phyloP scores from a whole-genome alignment of 345 rosid genomes.

The Cardamine resedifolia region DNA sequence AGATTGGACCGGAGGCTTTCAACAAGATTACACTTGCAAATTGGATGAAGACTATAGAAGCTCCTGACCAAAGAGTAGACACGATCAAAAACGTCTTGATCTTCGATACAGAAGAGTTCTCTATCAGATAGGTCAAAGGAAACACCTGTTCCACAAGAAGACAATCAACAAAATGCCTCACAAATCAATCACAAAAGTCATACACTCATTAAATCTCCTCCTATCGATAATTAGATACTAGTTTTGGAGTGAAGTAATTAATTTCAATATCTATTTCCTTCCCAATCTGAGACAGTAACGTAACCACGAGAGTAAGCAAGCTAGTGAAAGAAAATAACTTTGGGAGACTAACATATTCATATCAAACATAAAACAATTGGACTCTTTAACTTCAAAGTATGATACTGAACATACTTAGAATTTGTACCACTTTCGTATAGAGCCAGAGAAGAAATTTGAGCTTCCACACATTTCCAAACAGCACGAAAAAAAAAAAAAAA shows the following conservation, averaged over 20 bases:
- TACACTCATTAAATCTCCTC: background rate
- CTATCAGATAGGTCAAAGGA: conserved; percentile 92
- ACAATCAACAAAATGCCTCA: conserved; percentile 1
- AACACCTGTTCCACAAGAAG: conserved; percentile 48
- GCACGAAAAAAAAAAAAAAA: too few relatives aligned
- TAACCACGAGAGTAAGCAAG: background rate
- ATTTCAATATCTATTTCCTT: too few relatives aligned
- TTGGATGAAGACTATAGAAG: conserved; percentile 53
- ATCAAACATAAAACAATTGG: background rate
- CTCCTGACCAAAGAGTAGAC: conserved; percentile 65
- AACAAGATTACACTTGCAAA: conserved; percentile 64
- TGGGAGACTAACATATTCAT: background rate
- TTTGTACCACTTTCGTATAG: background rate
- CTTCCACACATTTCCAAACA: background rate
- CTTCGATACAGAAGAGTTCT: conserved; percentile 87
- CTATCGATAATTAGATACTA: background rate
- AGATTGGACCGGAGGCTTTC: conserved; percentile 90
- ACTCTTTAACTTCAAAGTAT: background rate
- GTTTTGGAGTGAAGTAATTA: too few relatives aligned
- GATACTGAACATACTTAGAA: background rate
- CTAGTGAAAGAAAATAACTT: background rate
- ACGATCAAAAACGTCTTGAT: conserved; percentile 82
- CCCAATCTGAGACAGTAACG: background rate
- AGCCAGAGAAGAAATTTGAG: background rate
- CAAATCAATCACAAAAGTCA: background rate